Evolutionary conservation across 2,329 filamentous ascomycete genomes (phyloP).

Genomic region (Penicillium sclerotigenum): DNA sequence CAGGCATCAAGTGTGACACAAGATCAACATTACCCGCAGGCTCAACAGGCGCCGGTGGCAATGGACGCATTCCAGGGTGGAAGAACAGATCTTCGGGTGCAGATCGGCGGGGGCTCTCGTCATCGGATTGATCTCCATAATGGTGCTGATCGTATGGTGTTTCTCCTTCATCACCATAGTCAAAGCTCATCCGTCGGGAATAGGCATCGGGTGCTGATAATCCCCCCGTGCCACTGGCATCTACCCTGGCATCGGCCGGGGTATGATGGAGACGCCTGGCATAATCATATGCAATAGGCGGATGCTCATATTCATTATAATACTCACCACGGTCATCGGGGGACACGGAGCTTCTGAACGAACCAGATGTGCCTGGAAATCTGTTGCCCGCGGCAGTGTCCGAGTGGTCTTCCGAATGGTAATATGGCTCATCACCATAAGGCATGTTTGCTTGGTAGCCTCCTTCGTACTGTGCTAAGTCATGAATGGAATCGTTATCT

Average conservation of each 20-base stretch:
- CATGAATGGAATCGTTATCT: conserved; percentile 69
- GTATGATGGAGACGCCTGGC: conserved; percentile 58
- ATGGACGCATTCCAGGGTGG: conserved; percentile 72
- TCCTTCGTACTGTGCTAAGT: conserved; percentile 71
- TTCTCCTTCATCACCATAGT: conserved; percentile 86
- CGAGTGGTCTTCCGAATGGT: conserved; percentile 17
- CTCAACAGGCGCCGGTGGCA: conserved; percentile 63
- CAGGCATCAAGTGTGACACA: conserved; percentile 49
- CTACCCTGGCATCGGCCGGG: conserved; percentile 66
- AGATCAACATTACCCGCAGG: conserved; percentile 46
- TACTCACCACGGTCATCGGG: conserved; percentile 26
- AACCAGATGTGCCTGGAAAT: conserved; percentile 24
- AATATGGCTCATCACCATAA: conserved; percentile 54
- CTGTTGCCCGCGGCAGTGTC: conserved; percentile 16
- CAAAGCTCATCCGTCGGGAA: conserved; percentile 73
- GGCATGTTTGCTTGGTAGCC: conserved; percentile 63
- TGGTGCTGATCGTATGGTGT: conserved; percentile 55
- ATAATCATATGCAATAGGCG: conserved; percentile 47
- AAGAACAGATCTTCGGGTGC: conserved; percentile 91
- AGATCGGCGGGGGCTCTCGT: conserved; percentile 65
- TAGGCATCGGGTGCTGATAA: conserved; percentile 68
- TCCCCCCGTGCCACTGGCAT: conserved; percentile 87
- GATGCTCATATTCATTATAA: conserved; percentile 37
- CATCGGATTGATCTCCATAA: conserved; percentile 53
- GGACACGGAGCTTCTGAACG: conserved; percentile 28